A percentile compares a stretch with the other conserved stretches of the same genome.
Evolutionary conservation across 495 filamentous ascomycete genomes (phyloP).

Genomic region (Podospora pseudoanserina): DNA sequence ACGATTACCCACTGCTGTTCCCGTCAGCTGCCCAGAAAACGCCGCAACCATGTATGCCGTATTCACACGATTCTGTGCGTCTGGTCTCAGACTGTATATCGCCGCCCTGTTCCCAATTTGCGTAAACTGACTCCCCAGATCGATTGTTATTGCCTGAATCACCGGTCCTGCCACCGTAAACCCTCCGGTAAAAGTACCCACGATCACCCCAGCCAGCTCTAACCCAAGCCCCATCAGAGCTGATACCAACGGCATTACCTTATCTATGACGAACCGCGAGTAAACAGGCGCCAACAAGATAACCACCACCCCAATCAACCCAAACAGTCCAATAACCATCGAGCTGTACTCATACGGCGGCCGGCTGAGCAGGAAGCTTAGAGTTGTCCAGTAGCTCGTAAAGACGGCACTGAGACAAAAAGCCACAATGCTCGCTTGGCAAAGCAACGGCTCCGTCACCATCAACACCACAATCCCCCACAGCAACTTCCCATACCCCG

Average conservation of each 20-base stretch:
- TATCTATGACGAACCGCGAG: slow-evolving; percentile 67
- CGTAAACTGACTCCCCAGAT: slow-evolving; percentile 69
- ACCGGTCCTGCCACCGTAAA: slow-evolving; percentile 70
- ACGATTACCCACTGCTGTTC: slow-evolving; percentile 67
- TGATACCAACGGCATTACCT: slow-evolving; percentile 61
- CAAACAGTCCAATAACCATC: slow-evolving; percentile 71
- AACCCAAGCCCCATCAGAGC: slow-evolving; percentile 59
- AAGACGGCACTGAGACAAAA: slow-evolving; percentile 43
- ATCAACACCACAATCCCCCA: slow-evolving; percentile 59
- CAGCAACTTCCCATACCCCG: slow-evolving; percentile 67
- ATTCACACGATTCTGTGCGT: slow-evolving; percentile 72
- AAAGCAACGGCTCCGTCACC: slow-evolving; percentile 60
- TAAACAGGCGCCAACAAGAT: slow-evolving; percentile 66
- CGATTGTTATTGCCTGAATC: slow-evolving; percentile 67
- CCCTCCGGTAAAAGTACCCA: slow-evolving; percentile 66
- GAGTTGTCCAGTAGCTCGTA: slow-evolving; percentile 68
- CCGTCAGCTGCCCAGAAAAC: slow-evolving; percentile 73
- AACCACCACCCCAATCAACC: slow-evolving; percentile 67
- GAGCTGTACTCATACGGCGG: slow-evolving; percentile 65
- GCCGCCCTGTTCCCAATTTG: slow-evolving; percentile 71
- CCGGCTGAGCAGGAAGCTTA: slow-evolving; percentile 71
- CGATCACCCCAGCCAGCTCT: slow-evolving; percentile 57
- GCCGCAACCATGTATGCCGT: slow-evolving; percentile 76
- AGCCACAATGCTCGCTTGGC: slow-evolving; percentile 50
- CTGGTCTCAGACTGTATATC: slow-evolving; percentile 69